Conservation (phyloP, 2,329 filamentous ascomycete genomes). For the Fusarium buharicum region DNA sequence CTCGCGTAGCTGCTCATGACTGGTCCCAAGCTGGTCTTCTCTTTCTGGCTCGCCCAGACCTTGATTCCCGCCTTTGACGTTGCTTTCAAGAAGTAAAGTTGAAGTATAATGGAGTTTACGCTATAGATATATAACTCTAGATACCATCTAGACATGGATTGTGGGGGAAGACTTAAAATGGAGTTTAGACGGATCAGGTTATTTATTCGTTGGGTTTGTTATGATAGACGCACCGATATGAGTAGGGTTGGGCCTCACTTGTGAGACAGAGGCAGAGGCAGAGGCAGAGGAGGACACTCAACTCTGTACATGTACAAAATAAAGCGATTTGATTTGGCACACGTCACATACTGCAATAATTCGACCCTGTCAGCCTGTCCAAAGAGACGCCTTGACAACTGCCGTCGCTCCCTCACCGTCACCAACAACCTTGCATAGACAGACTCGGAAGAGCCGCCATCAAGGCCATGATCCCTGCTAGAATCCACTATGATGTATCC, state of each 20-base stretch:
- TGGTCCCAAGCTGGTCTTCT: constrained; percentile 98
- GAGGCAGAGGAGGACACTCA: constrained; percentile 40
- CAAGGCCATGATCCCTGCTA: constrained; percentile 34
- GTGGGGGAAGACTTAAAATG: constrained; percentile 14
- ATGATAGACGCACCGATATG: constrained; percentile 40
- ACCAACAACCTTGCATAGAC: constrained; percentile 12
- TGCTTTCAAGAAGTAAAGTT: constrained; percentile 50
- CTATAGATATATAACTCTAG: constrained; percentile 33
- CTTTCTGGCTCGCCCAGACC: constrained; percentile 99
- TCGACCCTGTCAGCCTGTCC: too few species aligned
- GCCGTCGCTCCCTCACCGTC: constrained; percentile 22
- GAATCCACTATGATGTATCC: constrained; percentile 35
- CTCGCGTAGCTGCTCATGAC: constrained; percentile 85
- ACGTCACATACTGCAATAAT: constrained; percentile 18
- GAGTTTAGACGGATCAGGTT: constrained; percentile 40
- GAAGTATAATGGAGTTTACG: constrained; percentile 18
- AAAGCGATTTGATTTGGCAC: constrained; percentile 47
- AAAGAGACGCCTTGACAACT: constrained; percentile 14
- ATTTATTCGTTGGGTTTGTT: constrained; percentile 38
- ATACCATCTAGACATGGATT: constrained; percentile 22
- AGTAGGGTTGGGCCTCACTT: constrained; percentile 25
- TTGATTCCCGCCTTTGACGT: constrained; percentile 89
- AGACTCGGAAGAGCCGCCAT: constrained; percentile 25
- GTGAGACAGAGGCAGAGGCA: not conserved
- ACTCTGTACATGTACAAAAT: constrained; percentile 48